phyloP scores from a whole-genome alignment of 495 filamentous ascomycete genomes.

The Tuber indicum region DNA sequence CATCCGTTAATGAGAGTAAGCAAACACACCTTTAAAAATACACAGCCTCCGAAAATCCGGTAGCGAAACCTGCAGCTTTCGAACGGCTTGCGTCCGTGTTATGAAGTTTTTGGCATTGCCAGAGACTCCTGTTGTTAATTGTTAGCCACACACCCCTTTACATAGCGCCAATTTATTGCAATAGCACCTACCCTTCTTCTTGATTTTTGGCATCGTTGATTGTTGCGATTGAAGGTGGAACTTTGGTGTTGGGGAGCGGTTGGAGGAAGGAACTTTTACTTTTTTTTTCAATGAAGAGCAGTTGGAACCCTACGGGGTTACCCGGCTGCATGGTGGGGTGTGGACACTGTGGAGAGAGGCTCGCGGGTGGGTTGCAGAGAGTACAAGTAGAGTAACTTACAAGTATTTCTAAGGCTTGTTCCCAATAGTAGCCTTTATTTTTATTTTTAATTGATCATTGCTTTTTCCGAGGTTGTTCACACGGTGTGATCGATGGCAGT shows the following conservation, averaged over 20 bases:
- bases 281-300: background rate
- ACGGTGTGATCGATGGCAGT: background rate
- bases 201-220: slow-evolving; percentile 67
- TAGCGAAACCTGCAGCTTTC: slow-evolving; percentile 93
- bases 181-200: slow-evolving; percentile 70
- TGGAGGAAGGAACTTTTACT: slow-evolving; percentile 21
- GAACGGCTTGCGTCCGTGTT: slow-evolving; percentile 88
- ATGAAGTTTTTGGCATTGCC: slow-evolving; percentile 98
- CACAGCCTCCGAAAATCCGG: slow-evolving; percentile 96
- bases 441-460: background rate
- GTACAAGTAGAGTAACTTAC: background rate
- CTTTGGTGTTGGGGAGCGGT: slow-evolving; percentile 14
- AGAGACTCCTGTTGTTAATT: slow-evolving; percentile 56
- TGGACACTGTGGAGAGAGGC: background rate
- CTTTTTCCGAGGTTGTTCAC: background rate
- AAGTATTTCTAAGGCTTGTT: background rate
- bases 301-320: slow-evolving; percentile 1
- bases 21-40: slow-evolving; percentile 81
- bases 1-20: background rate
- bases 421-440: no score
- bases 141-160: slow-evolving; percentile 27
- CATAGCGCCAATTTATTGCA: background rate
- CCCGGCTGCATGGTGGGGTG: slow-evolving; percentile 11
- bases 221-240: slow-evolving; percentile 2
- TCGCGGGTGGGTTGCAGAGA: background rate